phyloP scores from a whole-genome alignment of 306 rosid genomes.

The Phaseolus lunatus region DNA sequence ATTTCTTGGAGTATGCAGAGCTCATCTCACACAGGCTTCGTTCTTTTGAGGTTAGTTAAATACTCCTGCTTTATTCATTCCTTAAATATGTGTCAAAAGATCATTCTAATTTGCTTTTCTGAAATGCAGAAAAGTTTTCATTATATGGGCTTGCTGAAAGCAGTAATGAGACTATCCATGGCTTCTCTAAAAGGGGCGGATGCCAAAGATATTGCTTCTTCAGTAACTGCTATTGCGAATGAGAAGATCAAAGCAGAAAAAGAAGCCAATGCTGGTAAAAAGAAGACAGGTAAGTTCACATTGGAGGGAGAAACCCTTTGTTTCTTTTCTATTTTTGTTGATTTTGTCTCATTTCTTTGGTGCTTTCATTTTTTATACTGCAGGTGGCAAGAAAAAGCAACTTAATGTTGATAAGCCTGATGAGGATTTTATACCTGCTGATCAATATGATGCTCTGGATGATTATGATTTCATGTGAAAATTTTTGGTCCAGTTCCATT shows the following conservation, averaged over 20 bases:
- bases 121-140: constrained; percentile 86
- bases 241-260: constrained; percentile 92
- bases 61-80: neutral
- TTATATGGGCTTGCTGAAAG: constrained; percentile 76
- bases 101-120: constrained; percentile 38
- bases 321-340: neutral
- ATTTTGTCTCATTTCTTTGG: neutral
- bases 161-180: constrained; percentile 85
- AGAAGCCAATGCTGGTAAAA: constrained; percentile 90
- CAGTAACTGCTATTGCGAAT: constrained; percentile 85
- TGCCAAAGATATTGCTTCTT: constrained; percentile 93
- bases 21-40: constrained; percentile 74
- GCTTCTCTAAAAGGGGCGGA: constrained; percentile 83
- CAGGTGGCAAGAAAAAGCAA: constrained; percentile 91
- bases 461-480: constrained; percentile 92
- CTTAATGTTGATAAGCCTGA: constrained; percentile 84
- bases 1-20: constrained; percentile 90
- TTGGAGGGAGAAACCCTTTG: neutral
- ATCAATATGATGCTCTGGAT: constrained; percentile 68
- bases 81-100: neutral
- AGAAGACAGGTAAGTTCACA: constrained; percentile 70
- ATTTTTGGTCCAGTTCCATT: constrained; percentile 42
- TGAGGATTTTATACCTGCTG: constrained; percentile 66
- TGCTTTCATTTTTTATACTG: constrained; percentile 5
- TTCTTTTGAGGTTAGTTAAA: constrained; percentile 68